Conservation (phyloP, 2,329 filamentous ascomycete genomes). For the Hysterium pulicare region DNA sequence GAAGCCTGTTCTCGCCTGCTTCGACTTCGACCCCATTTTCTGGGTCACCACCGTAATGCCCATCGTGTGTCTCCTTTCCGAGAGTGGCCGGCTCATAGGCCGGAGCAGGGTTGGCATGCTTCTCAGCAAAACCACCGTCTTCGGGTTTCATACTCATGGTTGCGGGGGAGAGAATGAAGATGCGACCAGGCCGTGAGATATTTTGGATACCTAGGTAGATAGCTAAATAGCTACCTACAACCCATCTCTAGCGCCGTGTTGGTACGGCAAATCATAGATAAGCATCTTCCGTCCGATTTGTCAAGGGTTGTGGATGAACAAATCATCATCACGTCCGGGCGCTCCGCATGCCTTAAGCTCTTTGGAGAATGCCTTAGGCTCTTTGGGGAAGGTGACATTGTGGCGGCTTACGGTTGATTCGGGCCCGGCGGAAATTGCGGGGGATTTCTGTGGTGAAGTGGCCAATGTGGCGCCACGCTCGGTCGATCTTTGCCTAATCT, state of each 20-base stretch:
- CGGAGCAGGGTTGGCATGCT: slow-evolving; percentile 3
- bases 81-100: too few relatives aligned
- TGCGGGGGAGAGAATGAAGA: slow-evolving; percentile 1
- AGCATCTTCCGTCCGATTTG: neutral
- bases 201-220: neutral
- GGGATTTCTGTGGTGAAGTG: neutral
- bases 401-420: neutral
- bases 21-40: neutral
- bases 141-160: slow-evolving; percentile 4
- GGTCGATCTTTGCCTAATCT: neutral
- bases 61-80: neutral
- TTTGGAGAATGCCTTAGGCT: too few relatives aligned
- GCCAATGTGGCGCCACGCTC: neutral
- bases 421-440: neutral
- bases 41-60: neutral
- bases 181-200: neutral
- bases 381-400: slow-evolving; percentile 1
- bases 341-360: neutral
- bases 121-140: slow-evolving; percentile 3
- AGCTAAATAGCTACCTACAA: too few relatives aligned
- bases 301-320: neutral
- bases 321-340: neutral
- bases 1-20: neutral
- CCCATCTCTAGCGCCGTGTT: neutral
- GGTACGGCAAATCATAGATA: neutral